These are phyloP conservation scores for Pinus taeda DNA, from an alignment of 75 land plant genomes.

Conservation along the genomic window DNA sequence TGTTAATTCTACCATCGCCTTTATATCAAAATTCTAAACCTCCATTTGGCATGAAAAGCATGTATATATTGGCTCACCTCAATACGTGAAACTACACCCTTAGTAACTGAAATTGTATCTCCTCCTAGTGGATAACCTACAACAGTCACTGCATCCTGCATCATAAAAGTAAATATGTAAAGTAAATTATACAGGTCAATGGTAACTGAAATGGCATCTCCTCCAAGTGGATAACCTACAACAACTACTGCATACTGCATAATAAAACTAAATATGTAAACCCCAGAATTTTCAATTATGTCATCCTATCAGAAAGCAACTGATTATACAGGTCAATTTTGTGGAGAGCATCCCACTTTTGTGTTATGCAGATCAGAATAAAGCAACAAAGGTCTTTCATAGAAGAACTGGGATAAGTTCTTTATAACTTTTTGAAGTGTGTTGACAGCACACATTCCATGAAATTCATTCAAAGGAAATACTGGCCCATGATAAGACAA, in stretches of 20 bases:
- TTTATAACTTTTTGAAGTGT: too few species aligned
- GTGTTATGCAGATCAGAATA: too few species aligned
- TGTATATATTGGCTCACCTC: conserved; percentile 47
- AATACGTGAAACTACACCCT: conserved; percentile 95
- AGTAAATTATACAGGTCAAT: conserved; percentile 8
- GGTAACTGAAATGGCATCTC: conserved; percentile 93
- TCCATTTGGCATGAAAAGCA: neutral
- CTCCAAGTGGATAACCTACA: conserved; percentile 96
- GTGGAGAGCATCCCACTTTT: too few species aligned
- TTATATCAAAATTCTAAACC: neutral
- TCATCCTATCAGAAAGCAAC: too few species aligned
- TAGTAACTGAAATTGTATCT: conserved; percentile 95
- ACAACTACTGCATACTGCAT: conserved; percentile 93
- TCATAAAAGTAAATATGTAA: neutral
- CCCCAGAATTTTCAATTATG: too few species aligned
- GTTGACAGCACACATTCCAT: too few species aligned
- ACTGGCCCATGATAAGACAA: too few species aligned
- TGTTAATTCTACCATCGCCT: neutral
- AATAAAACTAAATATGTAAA: neutral
- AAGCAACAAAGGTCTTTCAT: too few species aligned
- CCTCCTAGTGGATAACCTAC: conserved; percentile 99
- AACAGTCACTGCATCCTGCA: conserved; percentile 96
- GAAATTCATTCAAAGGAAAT: too few species aligned
- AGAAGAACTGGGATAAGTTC: too few species aligned
- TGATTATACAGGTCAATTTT: conserved; percentile 6